phyloP scores from a whole-genome alignment of 306 rosid species.

The Quercus bicolor region DNA sequence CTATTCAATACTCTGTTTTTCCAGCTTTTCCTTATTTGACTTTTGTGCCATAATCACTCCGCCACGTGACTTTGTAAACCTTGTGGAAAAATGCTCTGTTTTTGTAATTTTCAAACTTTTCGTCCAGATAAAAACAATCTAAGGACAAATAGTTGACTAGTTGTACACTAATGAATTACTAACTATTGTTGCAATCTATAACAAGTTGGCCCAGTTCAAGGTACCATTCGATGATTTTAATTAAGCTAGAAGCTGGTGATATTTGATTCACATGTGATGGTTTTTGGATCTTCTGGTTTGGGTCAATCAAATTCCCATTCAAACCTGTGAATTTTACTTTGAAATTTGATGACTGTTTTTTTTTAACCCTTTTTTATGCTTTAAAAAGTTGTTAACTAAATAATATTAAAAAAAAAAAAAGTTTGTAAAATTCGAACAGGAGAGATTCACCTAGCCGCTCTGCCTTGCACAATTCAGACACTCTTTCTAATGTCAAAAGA shows the following conservation, averaged over 20 bases:
- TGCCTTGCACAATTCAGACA: no score
- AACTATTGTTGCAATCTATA: no score
- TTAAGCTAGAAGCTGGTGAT: neutral
- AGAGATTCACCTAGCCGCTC: no score
- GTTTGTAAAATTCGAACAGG: no score
- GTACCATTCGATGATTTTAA: neutral
- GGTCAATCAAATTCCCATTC: neutral
- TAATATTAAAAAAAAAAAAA: no score
- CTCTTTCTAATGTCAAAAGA: no score
- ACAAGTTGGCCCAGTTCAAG: neutral
- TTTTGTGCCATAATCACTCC: neutral
- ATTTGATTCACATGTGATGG: neutral
- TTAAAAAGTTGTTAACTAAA: no score
- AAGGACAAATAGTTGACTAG: neutral
- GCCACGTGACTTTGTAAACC: no score
- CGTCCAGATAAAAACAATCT: neutral
- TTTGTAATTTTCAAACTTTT: neutral
- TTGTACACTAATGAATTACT: neutral
- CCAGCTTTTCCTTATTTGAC: slow-evolving; percentile 10
- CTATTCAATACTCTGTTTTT: no score
- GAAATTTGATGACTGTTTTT: neutral
- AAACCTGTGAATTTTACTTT: neutral
- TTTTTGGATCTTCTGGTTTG: neutral
- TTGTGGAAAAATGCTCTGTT: no score
- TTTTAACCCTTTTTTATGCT: no score